A percentile compares a stretch with the other conserved stretches of the same genome.
Evolutionary conservation across 768 basidiomycete species (phyloP).

Genomic region (Hericium coralloides): DNA sequence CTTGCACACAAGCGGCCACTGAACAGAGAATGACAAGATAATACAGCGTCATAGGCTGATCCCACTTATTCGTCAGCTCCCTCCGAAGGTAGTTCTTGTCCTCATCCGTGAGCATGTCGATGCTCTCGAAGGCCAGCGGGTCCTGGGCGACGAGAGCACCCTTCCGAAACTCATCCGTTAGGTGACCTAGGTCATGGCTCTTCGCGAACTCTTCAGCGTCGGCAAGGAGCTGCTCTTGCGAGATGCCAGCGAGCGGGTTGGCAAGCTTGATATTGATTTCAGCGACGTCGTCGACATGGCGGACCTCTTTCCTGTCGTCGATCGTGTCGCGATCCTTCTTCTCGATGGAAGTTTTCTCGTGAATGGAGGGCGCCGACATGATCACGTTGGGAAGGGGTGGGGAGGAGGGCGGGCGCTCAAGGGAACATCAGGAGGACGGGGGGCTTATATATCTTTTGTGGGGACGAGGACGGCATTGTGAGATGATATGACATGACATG

Average conservation of each 20-base stretch:
- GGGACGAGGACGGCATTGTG: background rate
- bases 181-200: slow-evolving; percentile 27
- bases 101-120: slow-evolving; percentile 32
- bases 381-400: no score
- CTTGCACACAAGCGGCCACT: slow-evolving; percentile 77
- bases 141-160: slow-evolving; percentile 71
- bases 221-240: slow-evolving; percentile 47
- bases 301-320: slow-evolving; percentile 14
- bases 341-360: background rate
- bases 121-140: slow-evolving; percentile 35
- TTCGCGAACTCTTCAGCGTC: slow-evolving; percentile 55
- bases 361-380: background rate
- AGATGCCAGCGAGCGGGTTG: slow-evolving; percentile 53
- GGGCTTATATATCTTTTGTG: background rate
- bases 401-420: background rate
- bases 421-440: background rate
- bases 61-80: slow-evolving; percentile 41
- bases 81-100: slow-evolving; percentile 35
- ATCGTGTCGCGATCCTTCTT: background rate
- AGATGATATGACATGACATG: no score
- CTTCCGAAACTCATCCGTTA: slow-evolving; percentile 43
- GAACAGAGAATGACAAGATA: slow-evolving; percentile 51
- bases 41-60: slow-evolving; percentile 38
- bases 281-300: slow-evolving; percentile 26
- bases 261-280: slow-evolving; percentile 39